A percentile compares a stretch with the other conserved stretches of the same genome.
phyloP scores from a whole-genome alignment of 164 flowering plant species.

The Vitis amurensis region DNA sequence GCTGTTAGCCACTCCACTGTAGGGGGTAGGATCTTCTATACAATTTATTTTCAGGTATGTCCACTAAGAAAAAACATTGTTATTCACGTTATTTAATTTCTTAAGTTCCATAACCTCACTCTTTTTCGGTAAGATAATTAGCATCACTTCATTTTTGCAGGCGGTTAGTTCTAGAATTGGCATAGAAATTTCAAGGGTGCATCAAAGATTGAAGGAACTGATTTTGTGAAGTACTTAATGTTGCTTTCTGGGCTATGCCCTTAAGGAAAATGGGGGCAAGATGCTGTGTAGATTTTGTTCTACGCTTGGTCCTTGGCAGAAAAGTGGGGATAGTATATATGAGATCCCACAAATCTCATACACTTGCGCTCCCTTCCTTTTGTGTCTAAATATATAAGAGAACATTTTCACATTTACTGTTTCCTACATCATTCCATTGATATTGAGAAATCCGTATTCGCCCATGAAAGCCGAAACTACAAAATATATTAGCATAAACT shows the following conservation, averaged over 20 bases:
- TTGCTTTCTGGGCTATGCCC: not conserved
- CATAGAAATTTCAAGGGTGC: not conserved
- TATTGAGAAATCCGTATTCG: no score
- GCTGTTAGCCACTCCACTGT: slow-evolving; percentile 1
- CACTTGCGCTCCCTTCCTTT: no score
- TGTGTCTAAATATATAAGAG: no score
- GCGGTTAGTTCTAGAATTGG: not conserved
- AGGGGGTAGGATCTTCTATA: not conserved
- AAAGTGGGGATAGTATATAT: no score
- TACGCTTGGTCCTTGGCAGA: no score
- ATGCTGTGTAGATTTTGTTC: no score
- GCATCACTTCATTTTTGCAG: not conserved
- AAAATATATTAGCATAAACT: no score
- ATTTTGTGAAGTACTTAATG: not conserved
- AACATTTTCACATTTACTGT: no score
- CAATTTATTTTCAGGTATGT: slow-evolving; percentile 9
- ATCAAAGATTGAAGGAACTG: not conserved
- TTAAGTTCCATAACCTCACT: not conserved
- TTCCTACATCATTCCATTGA: no score
- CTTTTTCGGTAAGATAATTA: not conserved
- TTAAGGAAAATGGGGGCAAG: not conserved
- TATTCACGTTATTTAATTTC: not conserved
- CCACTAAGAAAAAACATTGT: not conserved
- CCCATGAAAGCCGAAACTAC: no score
- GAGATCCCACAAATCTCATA: no score